Percentiles rank a stretch among this genome's conserved stretches.
phyloP scores from a whole-genome alignment of 2,329 filamentous ascomycete genomes.

The Talaromyces funiculosus region DNA sequence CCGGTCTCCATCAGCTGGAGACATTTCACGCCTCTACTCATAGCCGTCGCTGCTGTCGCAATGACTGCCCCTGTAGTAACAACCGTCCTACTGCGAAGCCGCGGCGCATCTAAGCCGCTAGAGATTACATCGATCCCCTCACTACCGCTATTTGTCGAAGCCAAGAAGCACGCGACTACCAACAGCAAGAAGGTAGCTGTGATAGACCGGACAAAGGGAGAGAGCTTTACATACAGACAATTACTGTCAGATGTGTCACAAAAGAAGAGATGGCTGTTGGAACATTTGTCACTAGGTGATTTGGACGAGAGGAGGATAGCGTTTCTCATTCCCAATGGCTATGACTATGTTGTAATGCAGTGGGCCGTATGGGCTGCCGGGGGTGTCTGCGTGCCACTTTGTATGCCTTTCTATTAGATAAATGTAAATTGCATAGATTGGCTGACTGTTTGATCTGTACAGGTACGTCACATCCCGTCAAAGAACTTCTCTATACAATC shows the following conservation, averaged over 20 bases:
- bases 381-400: slow-evolving; percentile 40
- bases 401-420: slow-evolving; percentile 22
- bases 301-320: slow-evolving; percentile 36
- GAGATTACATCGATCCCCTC: slow-evolving; percentile 28
- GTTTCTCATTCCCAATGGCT: slow-evolving; percentile 37
- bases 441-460: background rate
- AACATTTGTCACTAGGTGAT: slow-evolving; percentile 25
- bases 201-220: slow-evolving; percentile 33
- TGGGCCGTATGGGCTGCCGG: slow-evolving; percentile 43
- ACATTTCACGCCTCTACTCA: background rate
- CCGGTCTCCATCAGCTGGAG: background rate
- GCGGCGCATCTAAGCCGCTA: background rate
- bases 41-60: background rate
- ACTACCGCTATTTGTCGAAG: slow-evolving; percentile 36
- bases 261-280: slow-evolving; percentile 33
- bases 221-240: slow-evolving; percentile 38
- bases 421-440: background rate
- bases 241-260: slow-evolving; percentile 35
- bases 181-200: slow-evolving; percentile 34
- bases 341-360: slow-evolving; percentile 39
- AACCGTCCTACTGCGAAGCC: background rate
- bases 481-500: slow-evolving; percentile 39
- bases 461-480: slow-evolving; percentile 39
- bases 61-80: slow-evolving; percentile 7
- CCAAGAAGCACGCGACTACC: slow-evolving; percentile 29